Conservation (phyloP, 768 basidiomycete genomes). For the Podaxis rugospora region DNA sequence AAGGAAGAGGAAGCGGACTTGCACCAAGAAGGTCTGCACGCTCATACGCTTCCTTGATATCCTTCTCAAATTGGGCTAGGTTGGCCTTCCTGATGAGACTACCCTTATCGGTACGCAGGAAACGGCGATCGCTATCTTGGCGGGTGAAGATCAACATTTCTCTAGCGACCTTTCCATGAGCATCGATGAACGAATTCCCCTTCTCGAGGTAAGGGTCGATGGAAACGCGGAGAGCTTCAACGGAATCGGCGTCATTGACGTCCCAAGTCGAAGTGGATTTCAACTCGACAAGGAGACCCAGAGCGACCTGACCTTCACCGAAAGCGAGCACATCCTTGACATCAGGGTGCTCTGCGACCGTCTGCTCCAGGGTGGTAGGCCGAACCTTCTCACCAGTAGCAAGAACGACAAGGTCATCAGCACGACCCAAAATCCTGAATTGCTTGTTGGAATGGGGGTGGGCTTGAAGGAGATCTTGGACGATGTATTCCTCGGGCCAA, state of each 20-base stretch:
- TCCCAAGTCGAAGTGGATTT: conserved; percentile 12
- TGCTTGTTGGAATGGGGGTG: conserved; percentile 28
- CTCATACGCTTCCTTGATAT: conserved; percentile 31
- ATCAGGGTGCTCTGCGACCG: conserved; percentile 29
- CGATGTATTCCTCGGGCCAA: conserved; percentile 27
- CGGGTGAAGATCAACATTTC: conserved; percentile 36
- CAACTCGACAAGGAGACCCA: conserved; percentile 35
- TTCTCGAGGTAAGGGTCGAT: conserved; percentile 27
- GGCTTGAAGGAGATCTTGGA: conserved; percentile 33
- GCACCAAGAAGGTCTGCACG: conserved; percentile 19
- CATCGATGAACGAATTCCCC: conserved; percentile 31
- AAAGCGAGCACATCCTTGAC: conserved; percentile 34
- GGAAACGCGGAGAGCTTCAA: conserved; percentile 17
- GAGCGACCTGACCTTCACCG: conserved; percentile 28
- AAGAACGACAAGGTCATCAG: conserved; percentile 38
- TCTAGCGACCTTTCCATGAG: conserved; percentile 30
- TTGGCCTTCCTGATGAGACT: conserved; percentile 30
- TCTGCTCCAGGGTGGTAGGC: conserved; percentile 27
- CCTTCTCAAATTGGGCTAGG: conserved; percentile 24
- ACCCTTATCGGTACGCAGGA: conserved; percentile 34
- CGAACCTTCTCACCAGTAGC: conserved; percentile 39
- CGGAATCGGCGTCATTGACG: conserved; percentile 14
- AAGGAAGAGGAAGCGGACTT: conserved; percentile 21
- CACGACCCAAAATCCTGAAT: conserved; percentile 31
- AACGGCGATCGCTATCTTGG: conserved; percentile 22